Evolutionary conservation across 2,329 filamentous ascomycete species (phyloP).

Genomic region (Leptographium lundbergii): DNA sequence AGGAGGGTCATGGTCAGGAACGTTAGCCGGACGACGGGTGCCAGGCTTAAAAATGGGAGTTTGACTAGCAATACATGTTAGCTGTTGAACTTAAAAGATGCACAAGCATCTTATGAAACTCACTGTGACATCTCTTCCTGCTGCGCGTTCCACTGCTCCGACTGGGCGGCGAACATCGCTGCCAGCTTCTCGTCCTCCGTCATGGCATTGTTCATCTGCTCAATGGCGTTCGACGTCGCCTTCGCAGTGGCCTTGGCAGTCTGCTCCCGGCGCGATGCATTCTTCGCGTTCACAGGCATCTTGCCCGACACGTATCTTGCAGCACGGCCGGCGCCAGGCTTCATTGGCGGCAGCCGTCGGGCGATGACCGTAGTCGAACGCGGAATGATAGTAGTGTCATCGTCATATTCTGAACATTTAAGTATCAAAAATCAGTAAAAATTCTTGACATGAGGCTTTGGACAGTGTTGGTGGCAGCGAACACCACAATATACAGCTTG

Average conservation of each 20-base stretch:
- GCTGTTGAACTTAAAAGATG: not conserved
- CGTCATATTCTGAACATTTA: slow-evolving; percentile 69
- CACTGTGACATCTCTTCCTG: slow-evolving; percentile 85
- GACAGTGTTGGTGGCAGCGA: too few species aligned
- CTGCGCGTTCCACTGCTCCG: slow-evolving; percentile 83
- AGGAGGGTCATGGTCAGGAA: slow-evolving; percentile 86
- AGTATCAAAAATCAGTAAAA: not conserved
- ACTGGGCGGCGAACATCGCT: slow-evolving; percentile 82
- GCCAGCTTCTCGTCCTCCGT: slow-evolving; percentile 91
- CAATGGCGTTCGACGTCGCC: slow-evolving; percentile 41
- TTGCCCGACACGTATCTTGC: slow-evolving; percentile 94
- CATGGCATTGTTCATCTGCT: slow-evolving; percentile 62
- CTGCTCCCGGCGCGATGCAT: slow-evolving; percentile 55
- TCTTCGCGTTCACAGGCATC: slow-evolving; percentile 82
- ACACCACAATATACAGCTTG: not conserved
- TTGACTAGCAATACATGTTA: slow-evolving; percentile 37
- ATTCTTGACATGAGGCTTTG: too few species aligned
- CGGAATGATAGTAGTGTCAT: slow-evolving; percentile 95
- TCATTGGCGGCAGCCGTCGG: slow-evolving; percentile 68
- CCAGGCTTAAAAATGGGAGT: slow-evolving; percentile 48
- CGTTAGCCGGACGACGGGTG: slow-evolving; percentile 55
- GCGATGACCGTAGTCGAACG: slow-evolving; percentile 90
- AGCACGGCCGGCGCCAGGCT: slow-evolving; percentile 78
- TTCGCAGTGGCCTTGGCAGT: slow-evolving; percentile 46
- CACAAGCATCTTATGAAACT: slow-evolving; percentile 17